Percentiles rank a stretch among this genome's conserved stretches.
These are phyloP conservation scores for Ilex aquifolium DNA, from an alignment of 257 asterid genomes.

Conservation along the genomic window DNA sequence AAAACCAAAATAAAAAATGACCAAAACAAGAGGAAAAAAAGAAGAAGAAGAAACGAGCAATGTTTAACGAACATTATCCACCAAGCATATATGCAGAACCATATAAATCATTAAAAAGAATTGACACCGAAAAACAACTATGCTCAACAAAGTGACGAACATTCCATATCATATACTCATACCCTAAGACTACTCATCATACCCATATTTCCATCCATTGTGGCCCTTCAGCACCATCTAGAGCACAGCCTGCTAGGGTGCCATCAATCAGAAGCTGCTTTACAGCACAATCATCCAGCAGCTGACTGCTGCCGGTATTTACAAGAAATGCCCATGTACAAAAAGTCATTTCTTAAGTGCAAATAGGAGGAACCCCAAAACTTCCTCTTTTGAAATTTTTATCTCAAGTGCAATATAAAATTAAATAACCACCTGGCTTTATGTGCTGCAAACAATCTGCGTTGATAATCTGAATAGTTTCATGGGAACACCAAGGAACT, in stretches of 20 bases:
- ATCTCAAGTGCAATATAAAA: neutral
- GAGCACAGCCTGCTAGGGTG: constrained; percentile 93
- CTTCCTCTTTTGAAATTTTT: neutral
- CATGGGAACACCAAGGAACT: constrained; percentile 16
- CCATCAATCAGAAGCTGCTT: constrained; percentile 98
- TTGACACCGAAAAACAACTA: constrained; percentile 3
- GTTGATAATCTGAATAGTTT: constrained; percentile 79
- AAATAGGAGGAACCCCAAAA: neutral
- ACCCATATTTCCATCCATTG: constrained; percentile 99
- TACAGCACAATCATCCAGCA: constrained; percentile 97
- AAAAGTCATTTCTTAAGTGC: constrained; percentile 10
- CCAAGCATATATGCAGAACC: too few relatives aligned
- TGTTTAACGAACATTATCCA: too few relatives aligned
- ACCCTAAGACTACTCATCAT: constrained; percentile 77
- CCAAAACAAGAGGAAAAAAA: too few relatives aligned
- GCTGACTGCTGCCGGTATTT: constrained; percentile 98
- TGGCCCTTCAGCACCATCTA: constrained; percentile 99
- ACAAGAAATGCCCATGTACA: constrained; percentile 90
- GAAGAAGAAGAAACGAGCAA: too few relatives aligned
- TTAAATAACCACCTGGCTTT: constrained; percentile 64
- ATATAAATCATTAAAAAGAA: neutral
- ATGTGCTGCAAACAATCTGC: constrained; percentile 90
- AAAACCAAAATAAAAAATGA: too few relatives aligned
- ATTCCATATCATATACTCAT: constrained; percentile 40
- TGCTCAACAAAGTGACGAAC: constrained; percentile 3